Conservation (phyloP, 345 rosid species). For the Rhizophora mangle region DNA sequence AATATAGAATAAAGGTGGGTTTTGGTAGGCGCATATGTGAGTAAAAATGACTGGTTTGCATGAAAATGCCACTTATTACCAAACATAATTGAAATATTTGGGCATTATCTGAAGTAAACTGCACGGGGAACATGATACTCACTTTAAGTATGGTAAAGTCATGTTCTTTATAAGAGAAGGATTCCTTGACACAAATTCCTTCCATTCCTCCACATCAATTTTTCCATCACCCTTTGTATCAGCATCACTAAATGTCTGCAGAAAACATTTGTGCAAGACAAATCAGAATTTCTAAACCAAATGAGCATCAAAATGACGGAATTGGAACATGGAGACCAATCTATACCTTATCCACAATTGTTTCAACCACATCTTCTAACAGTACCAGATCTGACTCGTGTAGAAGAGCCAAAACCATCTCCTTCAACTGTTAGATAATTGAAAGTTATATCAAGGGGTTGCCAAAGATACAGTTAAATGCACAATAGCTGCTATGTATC, state of each 20-base stretch:
- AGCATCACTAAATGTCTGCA: conserved; percentile 68
- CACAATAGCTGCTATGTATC: neutral
- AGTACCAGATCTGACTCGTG: conserved; percentile 78
- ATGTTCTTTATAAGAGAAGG: conserved; percentile 90
- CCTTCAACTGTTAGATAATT: conserved; percentile 53
- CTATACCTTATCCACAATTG: conserved; percentile 71
- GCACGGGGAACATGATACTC: conserved; percentile 19
- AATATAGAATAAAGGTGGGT: too few relatives aligned
- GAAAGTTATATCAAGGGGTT: neutral
- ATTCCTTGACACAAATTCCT: conserved; percentile 59
- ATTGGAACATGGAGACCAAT: neutral
- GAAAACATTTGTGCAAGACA: too few relatives aligned
- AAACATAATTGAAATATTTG: too few relatives aligned
- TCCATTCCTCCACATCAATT: conserved; percentile 89
- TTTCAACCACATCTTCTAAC: conserved; percentile 65
- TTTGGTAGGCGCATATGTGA: too few relatives aligned
- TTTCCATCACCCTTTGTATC: conserved; percentile 68
- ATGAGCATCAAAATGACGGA: conserved; percentile 2
- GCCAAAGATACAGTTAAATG: neutral
- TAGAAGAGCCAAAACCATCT: conserved; percentile 87
- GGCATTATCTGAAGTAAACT: too few relatives aligned
- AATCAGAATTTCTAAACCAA: conserved; percentile 4
- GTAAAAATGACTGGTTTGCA: too few relatives aligned
- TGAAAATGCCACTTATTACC: too few relatives aligned
- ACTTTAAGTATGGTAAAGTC: conserved; percentile 93